These are phyloP conservation scores for Rubroboletus satanas DNA, from an alignment of 768 basidiomycete species.

Conservation along the genomic window DNA sequence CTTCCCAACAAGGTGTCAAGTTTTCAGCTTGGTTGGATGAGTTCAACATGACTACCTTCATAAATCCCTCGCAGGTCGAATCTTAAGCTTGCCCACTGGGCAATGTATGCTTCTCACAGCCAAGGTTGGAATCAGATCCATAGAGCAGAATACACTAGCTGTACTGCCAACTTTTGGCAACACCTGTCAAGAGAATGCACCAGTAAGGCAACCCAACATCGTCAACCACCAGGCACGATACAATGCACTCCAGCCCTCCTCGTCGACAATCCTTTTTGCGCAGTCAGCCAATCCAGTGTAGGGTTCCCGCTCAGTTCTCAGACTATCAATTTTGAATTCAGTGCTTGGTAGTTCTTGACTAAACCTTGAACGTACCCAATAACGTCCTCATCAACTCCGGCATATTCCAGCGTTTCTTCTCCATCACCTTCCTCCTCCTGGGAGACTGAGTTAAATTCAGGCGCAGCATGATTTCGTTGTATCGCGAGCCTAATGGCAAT, in stretches of 20 bases:
- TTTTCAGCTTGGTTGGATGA: no score
- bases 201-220: conserved; percentile 55
- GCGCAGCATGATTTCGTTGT: conserved; percentile 77
- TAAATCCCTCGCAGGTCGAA: no score
- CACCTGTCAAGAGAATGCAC: conserved; percentile 38
- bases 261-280: conserved; percentile 67
- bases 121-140: background rate
- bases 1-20: no score
- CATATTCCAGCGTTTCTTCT: conserved; percentile 58
- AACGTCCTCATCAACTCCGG: conserved; percentile 74
- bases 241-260: conserved; percentile 71
- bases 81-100: no score
- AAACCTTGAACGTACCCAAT: conserved; percentile 55
- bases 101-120: background rate
- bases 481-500: conserved; percentile 75
- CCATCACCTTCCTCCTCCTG: conserved; percentile 69
- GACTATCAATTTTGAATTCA: conserved; percentile 35
- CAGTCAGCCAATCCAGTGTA: conserved; percentile 75
- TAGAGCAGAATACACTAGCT: background rate
- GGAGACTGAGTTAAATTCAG: conserved; percentile 68
- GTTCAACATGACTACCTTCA: no score
- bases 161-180: background rate
- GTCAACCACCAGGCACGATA: conserved; percentile 89
- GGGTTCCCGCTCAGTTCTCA: conserved; percentile 76
- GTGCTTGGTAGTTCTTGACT: background rate